A percentile compares a stretch with the other conserved stretches of the same genome.
Conservation (phyloP, 2,329 filamentous ascomycete genomes). For the Onygena corvina region DNA sequence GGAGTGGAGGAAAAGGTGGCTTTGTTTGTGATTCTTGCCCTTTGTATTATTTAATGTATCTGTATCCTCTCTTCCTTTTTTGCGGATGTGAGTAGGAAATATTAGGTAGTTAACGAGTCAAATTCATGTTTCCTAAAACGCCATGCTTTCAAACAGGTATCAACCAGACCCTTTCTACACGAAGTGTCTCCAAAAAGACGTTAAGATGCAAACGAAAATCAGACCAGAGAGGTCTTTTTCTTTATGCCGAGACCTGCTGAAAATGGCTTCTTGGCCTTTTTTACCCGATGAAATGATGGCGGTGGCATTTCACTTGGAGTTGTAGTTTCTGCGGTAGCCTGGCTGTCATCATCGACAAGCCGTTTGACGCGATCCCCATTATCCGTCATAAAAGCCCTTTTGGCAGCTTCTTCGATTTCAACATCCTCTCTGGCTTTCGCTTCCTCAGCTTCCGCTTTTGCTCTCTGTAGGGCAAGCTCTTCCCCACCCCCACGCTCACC, state of each 20-base stretch:
- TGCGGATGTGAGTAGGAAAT: neutral
- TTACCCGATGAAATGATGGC: constrained; percentile 59
- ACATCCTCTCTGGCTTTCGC: constrained; percentile 53
- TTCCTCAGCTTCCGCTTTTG: constrained; percentile 47
- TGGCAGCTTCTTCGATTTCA: constrained; percentile 74
- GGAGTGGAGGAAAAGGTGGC: constrained; percentile 7
- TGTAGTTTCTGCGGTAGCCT: constrained; percentile 21
- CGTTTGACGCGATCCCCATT: constrained; percentile 44
- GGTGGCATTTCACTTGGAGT: constrained; percentile 34
- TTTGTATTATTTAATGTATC: neutral
- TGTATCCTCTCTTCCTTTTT: neutral
- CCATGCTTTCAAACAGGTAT: neutral
- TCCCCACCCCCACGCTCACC: constrained; percentile 55
- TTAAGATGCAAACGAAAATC: constrained; percentile 37
- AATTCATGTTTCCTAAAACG: neutral
- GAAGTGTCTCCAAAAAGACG: neutral
- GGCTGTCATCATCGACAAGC: constrained; percentile 40
- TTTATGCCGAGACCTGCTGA: constrained; percentile 70
- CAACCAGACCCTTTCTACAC: neutral
- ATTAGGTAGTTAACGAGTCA: no score
- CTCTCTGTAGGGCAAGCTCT: constrained; percentile 28
- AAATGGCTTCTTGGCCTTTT: constrained; percentile 81
- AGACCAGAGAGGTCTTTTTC: constrained; percentile 50
- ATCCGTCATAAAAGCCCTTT: constrained; percentile 59
- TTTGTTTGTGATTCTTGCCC: neutral